phyloP scores from a whole-genome alignment of 495 filamentous ascomycete species.

The Tuber melanosporum region DNA sequence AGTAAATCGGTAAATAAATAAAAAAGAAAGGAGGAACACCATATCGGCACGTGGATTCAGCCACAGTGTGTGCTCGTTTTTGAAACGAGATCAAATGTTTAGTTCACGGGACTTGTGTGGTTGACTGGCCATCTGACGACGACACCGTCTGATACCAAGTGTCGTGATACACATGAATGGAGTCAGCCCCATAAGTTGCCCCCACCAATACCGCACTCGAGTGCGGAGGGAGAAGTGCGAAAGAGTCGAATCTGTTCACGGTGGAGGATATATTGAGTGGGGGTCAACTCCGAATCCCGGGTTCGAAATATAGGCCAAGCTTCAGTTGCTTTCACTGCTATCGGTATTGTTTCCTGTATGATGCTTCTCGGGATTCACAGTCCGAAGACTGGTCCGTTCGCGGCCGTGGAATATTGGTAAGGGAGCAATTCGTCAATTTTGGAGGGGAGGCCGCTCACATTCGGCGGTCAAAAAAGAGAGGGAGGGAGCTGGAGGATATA shows the following conservation, averaged over 20 bases:
- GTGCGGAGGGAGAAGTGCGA: neutral
- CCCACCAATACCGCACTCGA: neutral
- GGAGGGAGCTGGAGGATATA: neutral
- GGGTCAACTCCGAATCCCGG: neutral
- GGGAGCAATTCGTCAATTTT: neutral
- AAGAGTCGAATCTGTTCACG: neutral
- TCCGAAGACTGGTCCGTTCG: neutral
- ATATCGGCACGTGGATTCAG: neutral
- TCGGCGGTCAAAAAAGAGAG: neutral
- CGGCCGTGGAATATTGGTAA: neutral
- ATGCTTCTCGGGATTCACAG: neutral
- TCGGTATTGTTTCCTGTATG: neutral
- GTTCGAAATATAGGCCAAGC: neutral
- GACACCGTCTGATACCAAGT: neutral
- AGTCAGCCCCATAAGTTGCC: neutral
- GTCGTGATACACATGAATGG: neutral
- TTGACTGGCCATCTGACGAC: neutral
- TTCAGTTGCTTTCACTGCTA: neutral
- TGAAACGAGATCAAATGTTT: neutral
- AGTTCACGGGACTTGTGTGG: neutral
- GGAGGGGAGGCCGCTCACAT: neutral
- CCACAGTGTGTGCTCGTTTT: neutral
- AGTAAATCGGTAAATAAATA: neutral
- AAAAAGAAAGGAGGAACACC: constrained; percentile 7
- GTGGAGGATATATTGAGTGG: neutral